phyloP scores from a whole-genome alignment of 1,284 basidiomycete species.

The Neonothopanus nambi region DNA sequence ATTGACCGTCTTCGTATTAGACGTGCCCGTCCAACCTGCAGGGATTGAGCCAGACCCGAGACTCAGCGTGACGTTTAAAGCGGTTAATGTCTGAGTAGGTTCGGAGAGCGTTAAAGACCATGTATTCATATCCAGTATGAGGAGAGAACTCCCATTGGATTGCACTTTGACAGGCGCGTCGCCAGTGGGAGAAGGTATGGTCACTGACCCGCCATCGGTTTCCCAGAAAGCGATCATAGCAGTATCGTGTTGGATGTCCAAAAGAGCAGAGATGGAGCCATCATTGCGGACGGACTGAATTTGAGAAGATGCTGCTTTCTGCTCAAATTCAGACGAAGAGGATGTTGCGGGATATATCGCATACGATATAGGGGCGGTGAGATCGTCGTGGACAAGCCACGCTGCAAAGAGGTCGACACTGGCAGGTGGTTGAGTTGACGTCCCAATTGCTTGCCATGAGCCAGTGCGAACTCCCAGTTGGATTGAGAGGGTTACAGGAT shows the following conservation, averaged over 20 bases:
- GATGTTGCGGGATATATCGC: conserved; percentile 52
- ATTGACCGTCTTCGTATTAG: conserved; percentile 17
- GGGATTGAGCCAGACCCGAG: conserved; percentile 25
- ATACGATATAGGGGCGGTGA: conserved; percentile 45
- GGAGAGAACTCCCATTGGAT: no score
- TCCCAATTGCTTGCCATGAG: conserved; percentile 64
- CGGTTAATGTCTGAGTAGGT: conserved; percentile 5
- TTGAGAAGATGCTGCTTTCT: conserved; percentile 26
- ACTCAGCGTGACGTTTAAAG: conserved; percentile 16
- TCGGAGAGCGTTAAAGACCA: conserved; percentile 1
- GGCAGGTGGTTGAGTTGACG: conserved; percentile 48
- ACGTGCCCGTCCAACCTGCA: no score
- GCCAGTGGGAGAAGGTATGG: not conserved
- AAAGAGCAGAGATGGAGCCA: conserved; percentile 40
- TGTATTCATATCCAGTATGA: not conserved
- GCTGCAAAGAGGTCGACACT: conserved; percentile 64
- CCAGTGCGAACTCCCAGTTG: conserved; percentile 50
- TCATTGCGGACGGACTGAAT: conserved; percentile 45
- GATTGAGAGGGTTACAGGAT: conserved; percentile 39
- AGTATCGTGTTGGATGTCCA: conserved; percentile 37
- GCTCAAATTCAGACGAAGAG: conserved; percentile 28
- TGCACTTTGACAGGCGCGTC: not conserved
- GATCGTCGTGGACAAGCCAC: conserved; percentile 47
- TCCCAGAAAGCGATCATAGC: conserved; percentile 51
- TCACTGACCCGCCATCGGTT: conserved; percentile 11